phyloP scores from a whole-genome alignment of 148 eudicot species.

The Drosera capensis region DNA sequence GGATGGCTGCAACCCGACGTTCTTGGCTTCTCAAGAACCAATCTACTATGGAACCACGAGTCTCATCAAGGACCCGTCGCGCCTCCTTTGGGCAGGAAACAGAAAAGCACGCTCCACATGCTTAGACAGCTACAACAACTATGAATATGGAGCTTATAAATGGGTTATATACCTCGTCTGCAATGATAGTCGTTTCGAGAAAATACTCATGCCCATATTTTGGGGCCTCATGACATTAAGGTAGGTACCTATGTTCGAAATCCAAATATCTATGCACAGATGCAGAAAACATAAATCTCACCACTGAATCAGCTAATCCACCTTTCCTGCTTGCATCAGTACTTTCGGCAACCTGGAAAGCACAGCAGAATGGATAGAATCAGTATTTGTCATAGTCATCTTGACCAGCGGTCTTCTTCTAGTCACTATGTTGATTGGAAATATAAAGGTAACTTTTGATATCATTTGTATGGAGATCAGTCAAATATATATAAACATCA shows the following conservation, averaged over 20 bases:
- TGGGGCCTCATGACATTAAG: conserved; percentile 96
- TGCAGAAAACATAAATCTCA: too few relatives aligned
- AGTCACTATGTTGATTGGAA: conserved; percentile 22
- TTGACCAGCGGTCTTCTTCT: conserved; percentile 22
- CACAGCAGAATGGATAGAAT: conserved; percentile 12
- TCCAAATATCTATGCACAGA: not conserved
- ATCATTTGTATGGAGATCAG: not conserved
- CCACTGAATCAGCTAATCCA: too few relatives aligned
- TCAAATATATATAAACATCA: not conserved
- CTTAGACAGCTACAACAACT: conserved; percentile 28
- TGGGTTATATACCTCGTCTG: conserved; percentile 78
- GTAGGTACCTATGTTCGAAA: conserved; percentile 13
- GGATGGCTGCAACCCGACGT: conserved; percentile 24
- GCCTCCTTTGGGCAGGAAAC: conserved; percentile 53
- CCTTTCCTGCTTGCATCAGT: conserved; percentile 4
- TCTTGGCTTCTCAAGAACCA: conserved; percentile 55
- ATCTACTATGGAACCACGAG: conserved; percentile 45
- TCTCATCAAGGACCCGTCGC: conserved; percentile 18
- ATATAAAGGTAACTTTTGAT: conserved; percentile 20
- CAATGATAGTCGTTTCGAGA: conserved; percentile 63
- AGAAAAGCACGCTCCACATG: conserved; percentile 37
- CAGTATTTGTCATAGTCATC: conserved; percentile 13
- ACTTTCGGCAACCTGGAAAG: conserved; percentile 28
- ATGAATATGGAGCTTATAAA: conserved; percentile 69
- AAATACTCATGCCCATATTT: conserved; percentile 80